phyloP scores from a whole-genome alignment of 768 basidiomycete genomes.

The Trametes punicea region DNA sequence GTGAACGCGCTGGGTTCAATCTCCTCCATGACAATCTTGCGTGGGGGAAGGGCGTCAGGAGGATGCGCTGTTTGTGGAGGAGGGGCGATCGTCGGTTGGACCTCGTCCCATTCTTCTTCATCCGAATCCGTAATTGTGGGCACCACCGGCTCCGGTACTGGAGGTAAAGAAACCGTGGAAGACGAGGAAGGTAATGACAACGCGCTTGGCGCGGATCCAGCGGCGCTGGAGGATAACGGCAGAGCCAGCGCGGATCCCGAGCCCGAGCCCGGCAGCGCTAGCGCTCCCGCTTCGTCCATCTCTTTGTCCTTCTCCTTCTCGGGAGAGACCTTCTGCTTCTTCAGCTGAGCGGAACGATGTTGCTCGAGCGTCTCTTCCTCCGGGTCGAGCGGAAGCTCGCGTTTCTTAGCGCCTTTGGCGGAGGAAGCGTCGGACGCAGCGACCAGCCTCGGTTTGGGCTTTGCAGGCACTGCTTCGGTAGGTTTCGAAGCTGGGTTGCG shows the following conservation, averaged over 20 bases:
- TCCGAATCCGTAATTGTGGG: constrained; percentile 21
- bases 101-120: constrained; percentile 29
- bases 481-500: neutral
- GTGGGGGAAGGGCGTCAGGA: constrained; percentile 8
- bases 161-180: neutral
- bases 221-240: neutral
- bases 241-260: constrained; percentile 8
- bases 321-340: constrained; percentile 14
- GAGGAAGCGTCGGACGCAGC: neutral
- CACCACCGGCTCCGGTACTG: neutral
- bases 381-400: constrained; percentile 13
- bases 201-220: neutral
- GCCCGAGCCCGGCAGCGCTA: constrained; percentile 19
- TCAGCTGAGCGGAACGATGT: constrained; percentile 10
- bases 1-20: constrained; percentile 20
- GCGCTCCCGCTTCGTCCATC: constrained; percentile 15
- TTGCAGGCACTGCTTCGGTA: neutral
- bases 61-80: constrained; percentile 1
- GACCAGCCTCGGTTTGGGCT: neutral
- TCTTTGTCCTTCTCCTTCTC: constrained; percentile 13
- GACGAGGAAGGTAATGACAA: constrained; percentile 21
- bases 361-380: constrained; percentile 11
- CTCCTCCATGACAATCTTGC: constrained; percentile 29
- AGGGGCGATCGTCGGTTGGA: constrained; percentile 10
- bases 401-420: constrained; percentile 18